Evolutionary conservation across 148 eudicot genomes (phyloP).

Genomic region (Arbutus unedo): DNA sequence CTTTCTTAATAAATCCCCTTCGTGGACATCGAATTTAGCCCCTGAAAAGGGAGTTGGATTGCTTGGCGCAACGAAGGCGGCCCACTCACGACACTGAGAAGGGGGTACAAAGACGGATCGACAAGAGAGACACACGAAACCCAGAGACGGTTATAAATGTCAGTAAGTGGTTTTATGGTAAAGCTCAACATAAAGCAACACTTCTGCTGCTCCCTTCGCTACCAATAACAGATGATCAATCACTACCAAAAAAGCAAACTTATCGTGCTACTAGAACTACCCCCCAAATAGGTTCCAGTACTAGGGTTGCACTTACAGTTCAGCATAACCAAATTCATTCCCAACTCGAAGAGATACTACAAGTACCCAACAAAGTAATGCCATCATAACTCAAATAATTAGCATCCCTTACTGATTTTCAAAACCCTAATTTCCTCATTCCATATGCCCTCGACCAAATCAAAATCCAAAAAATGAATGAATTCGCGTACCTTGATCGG

Average conservation of each 20-base stretch:
- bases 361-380: not conserved
- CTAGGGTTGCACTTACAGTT: not conserved
- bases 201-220: not conserved
- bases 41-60: no score
- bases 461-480: not conserved
- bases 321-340: not conserved
- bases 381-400: not conserved
- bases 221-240: not conserved
- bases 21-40: not conserved
- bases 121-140: no score
- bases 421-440: not conserved
- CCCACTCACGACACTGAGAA: no score
- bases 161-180: not conserved
- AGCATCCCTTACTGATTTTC: not conserved
- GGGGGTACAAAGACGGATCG: no score
- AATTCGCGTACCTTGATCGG: constrained; percentile 42
- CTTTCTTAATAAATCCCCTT: not conserved
- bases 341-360: not conserved
- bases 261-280: not conserved
- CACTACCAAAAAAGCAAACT: not conserved
- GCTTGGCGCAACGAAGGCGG: no score
- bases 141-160: no score
- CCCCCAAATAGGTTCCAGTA: not conserved
- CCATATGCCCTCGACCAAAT: not conserved
- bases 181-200: not conserved